Evolutionary conservation across 345 rosid species (phyloP), one percentile per base, ranked within the genome.

Genomic region (Salix caprea): DNA sequence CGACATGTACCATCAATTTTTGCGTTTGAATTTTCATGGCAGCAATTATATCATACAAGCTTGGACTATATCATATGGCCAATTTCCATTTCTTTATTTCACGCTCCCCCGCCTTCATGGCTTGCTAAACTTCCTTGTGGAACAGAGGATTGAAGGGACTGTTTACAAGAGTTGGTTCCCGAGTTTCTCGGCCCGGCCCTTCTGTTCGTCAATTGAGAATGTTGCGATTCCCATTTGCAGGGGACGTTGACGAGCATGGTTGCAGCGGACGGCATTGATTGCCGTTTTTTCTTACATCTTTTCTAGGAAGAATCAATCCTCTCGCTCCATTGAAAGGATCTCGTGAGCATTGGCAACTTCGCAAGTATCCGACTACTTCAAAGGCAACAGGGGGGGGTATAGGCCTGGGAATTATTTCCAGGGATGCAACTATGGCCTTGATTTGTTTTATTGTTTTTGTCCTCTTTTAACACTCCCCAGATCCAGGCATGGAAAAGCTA

Each of bases 141-240:
- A 42, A 66, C 80, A 82, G 82, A 72, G 11, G 82, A 1, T 1
- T 64, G 61, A 82, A 61, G 56, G 74, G 74, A 26, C 56, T 78
- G 23, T 82, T 78, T 61, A 64, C 79, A 58, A 82, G 85, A 75
- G 71, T 76, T 1, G 80, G 85, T 0, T 74, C 82, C 19, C 85
- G 82, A 4, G 82, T 79, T 18, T 82, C 70, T 37, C 80, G 82
- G 2, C 77, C 79, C 2, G 85, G 85, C 14, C 82, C 85, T 60
- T 78, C 65, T 6, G 44, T 10, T 37, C 42, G 13, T 46, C 70
- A 15, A 34, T 23, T 50, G 34, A 13, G 37, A 34, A 8, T 24
- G 5, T 2, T 15, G 28, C 0, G 69, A 66, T 36, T 32, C 40
- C 12, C 23, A 9, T 36, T 18, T 16, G 23, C 15, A 58, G 10